phyloP scores from a whole-genome alignment of 768 basidiomycete genomes.

The Leccinum truebloodii region DNA sequence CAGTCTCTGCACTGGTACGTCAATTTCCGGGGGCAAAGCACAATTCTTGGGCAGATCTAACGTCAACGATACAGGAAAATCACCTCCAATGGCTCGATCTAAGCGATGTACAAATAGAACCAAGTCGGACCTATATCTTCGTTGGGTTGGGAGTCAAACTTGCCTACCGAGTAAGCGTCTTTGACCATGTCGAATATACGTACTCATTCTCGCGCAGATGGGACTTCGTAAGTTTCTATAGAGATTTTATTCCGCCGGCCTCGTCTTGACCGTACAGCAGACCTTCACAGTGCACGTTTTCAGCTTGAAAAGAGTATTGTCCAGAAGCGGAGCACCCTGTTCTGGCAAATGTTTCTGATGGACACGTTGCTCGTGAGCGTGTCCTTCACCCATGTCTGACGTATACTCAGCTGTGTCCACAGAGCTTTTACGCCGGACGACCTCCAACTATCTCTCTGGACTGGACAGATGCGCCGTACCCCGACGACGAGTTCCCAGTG shows the following conservation, averaged over 20 bases:
- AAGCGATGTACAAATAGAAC: conserved; percentile 50
- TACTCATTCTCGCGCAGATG: conserved; percentile 35
- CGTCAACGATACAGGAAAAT: conserved; percentile 35
- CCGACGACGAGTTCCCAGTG: conserved; percentile 43
- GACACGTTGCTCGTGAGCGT: conserved; percentile 60
- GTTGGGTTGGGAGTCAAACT: conserved; percentile 61
- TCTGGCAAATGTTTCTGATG: conserved; percentile 67
- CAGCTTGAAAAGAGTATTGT: conserved; percentile 47
- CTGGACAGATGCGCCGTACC: conserved; percentile 59
- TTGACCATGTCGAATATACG: neutral
- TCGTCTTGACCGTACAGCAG: conserved; percentile 20
- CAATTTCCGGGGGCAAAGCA: conserved; percentile 6
- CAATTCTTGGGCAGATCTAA: conserved; percentile 6
- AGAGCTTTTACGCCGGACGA: conserved; percentile 66
- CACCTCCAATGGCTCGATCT: conserved; percentile 53
- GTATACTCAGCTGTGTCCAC: neutral
- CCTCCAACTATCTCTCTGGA: conserved; percentile 54
- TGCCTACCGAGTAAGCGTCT: conserved; percentile 54
- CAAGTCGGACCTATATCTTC: conserved; percentile 54
- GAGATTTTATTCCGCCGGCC: neutral
- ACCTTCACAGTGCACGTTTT: conserved; percentile 63
- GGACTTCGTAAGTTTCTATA: conserved; percentile 49
- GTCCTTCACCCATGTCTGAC: conserved; percentile 3
- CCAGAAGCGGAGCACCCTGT: conserved; percentile 53
- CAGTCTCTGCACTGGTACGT: conserved; percentile 59